Conservation (phyloP, 2,329 filamentous ascomycete genomes). For the Pyrenophora tritici-repentis region DNA sequence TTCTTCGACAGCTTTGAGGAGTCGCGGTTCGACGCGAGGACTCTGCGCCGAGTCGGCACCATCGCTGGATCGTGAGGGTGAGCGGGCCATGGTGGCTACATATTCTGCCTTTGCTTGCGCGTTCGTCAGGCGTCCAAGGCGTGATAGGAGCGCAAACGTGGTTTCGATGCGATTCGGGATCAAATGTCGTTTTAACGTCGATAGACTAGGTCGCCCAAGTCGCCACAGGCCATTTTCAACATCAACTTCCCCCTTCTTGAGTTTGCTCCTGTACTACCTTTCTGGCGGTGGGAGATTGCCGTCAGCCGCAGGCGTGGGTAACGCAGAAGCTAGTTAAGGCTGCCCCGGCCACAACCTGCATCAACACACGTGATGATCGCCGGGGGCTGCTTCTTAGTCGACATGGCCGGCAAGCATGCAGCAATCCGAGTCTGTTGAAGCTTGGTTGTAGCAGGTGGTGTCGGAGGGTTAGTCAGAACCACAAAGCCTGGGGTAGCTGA, state of each 20-base stretch:
- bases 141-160: not conserved
- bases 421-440: not conserved
- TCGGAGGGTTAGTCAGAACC: not conserved
- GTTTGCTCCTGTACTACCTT: conserved; percentile 2
- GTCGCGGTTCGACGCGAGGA: conserved; percentile 40
- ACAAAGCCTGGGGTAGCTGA: not conserved
- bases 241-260: conserved; percentile 1
- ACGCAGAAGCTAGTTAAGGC: conserved; percentile 16
- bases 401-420: not conserved
- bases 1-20: conserved; percentile 45
- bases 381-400: conserved; percentile 5
- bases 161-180: conserved; percentile 13
- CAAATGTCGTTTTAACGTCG: conserved; percentile 9
- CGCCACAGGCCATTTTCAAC: conserved; percentile 8
- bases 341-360: conserved; percentile 25
- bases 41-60: conserved; percentile 37
- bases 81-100: conserved; percentile 37
- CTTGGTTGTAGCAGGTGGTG: conserved; percentile 1
- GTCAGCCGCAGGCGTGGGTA: conserved; percentile 19
- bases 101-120: conserved; percentile 17
- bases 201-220: conserved; percentile 14
- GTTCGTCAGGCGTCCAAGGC: conserved; percentile 1
- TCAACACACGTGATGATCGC: conserved; percentile 34
- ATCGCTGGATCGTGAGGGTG: conserved; percentile 44
- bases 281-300: conserved; percentile 18